These are phyloP conservation scores for Psilocybe azurescens DNA, from an alignment of 768 basidiomycete genomes.

Conservation along the genomic window DNA sequence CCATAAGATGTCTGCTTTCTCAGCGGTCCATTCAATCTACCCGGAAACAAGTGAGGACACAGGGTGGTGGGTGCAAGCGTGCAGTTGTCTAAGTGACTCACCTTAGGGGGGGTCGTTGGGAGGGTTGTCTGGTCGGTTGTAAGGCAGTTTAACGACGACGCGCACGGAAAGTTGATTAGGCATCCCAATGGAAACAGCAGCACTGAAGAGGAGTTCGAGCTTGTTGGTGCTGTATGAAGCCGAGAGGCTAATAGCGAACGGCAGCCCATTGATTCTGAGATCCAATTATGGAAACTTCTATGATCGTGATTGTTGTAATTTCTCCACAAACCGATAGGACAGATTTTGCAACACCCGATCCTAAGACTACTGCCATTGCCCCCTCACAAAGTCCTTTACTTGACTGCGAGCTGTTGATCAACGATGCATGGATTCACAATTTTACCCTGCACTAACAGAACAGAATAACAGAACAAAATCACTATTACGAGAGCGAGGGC, in stretches of 20 bases:
- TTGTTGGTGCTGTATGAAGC: neutral
- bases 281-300: neutral
- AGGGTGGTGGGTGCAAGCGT: slow-evolving; percentile 13
- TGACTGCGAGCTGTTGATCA: too few species aligned
- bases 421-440: too few species aligned
- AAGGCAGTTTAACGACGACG: slow-evolving; percentile 81
- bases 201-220: neutral
- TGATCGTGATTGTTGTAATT: too few species aligned
- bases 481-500: too few species aligned
- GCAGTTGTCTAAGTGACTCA: slow-evolving; percentile 40
- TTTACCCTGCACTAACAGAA: too few species aligned
- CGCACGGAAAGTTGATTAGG: slow-evolving; percentile 50
- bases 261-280: slow-evolving; percentile 6
- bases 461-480: too few species aligned
- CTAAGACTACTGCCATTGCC: too few species aligned
- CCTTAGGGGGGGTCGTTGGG: slow-evolving; percentile 68
- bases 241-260: neutral
- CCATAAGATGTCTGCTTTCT: slow-evolving; percentile 88
- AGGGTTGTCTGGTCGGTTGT: slow-evolving; percentile 75
- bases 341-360: too few species aligned
- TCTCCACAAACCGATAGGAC: too few species aligned
- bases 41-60: neutral
- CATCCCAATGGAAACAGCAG: slow-evolving; percentile 23
- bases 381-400: too few species aligned
- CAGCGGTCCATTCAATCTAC: slow-evolving; percentile 85